These are phyloP conservation scores for Mortierella sp. DNA, from an alignment of 371 early-diverging fungal species.

Conservation along the genomic window DNA sequence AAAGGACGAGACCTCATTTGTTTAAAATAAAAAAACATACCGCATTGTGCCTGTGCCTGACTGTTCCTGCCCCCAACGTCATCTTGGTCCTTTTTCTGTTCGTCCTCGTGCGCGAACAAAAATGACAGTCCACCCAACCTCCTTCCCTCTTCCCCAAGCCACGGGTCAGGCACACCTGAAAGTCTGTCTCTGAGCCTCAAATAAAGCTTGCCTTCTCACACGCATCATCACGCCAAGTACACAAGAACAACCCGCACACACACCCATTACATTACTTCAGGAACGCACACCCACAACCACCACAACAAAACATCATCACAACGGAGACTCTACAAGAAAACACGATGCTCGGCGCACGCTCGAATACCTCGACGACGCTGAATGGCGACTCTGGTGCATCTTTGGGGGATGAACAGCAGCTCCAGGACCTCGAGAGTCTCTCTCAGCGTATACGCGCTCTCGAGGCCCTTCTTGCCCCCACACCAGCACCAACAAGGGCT, in stretches of 20 bases:
- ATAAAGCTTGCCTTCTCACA: background rate
- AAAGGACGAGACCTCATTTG: background rate
- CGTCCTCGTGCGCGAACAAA: background rate
- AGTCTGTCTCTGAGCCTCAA: background rate
- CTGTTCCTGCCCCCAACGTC: background rate
- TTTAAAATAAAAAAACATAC: background rate
- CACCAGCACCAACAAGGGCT: constrained; percentile 12
- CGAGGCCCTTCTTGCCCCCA: constrained; percentile 30
- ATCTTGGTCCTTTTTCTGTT: background rate
- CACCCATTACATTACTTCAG: background rate
- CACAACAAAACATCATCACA: constrained; percentile 7
- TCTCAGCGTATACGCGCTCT: constrained; percentile 44
- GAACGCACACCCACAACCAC: background rate
- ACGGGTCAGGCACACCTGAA: background rate
- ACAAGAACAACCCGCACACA: background rate
- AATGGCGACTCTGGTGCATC: constrained; percentile 10
- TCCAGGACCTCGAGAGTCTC: constrained; percentile 53
- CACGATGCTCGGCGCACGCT: constrained; percentile 26
- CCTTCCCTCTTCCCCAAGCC: background rate
- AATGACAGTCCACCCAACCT: constrained; percentile 1
- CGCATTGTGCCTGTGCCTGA: background rate
- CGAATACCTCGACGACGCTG: background rate
- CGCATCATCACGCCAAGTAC: no score
- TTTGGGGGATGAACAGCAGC: constrained; percentile 27
- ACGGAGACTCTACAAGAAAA: background rate